Conservation (phyloP, 2,329 filamentous ascomycete genomes). For the Neonectria faginata region DNA sequence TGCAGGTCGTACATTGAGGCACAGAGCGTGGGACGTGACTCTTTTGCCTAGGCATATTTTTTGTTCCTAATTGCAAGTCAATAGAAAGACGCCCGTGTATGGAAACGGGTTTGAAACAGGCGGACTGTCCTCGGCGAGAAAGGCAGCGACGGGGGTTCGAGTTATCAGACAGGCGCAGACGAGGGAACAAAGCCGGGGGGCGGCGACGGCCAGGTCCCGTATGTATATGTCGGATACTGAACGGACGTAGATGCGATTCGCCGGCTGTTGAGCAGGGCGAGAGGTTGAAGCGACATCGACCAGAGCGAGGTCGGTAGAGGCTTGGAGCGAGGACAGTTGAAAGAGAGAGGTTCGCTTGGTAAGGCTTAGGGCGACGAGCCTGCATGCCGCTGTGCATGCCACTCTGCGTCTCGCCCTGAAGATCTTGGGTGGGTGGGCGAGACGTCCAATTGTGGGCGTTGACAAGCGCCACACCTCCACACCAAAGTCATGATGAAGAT, state of each 20-base stretch:
- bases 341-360: neutral
- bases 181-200: neutral
- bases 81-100: neutral
- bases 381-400: neutral
- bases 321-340: neutral
- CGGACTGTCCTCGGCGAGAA: neutral
- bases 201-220: neutral
- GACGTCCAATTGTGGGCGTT: neutral
- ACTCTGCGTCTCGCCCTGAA: constrained; percentile 3
- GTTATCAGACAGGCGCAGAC: neutral
- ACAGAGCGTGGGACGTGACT: neutral
- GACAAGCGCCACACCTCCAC: neutral
- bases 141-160: neutral
- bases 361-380: constrained; percentile 4
- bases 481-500: neutral
- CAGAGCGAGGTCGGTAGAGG: neutral
- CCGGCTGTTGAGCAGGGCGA: neutral
- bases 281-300: neutral
- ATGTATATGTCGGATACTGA: neutral
- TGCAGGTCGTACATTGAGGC: neutral
- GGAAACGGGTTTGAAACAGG: neutral
- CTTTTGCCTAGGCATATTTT: neutral
- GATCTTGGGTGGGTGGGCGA: neutral
- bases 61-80: neutral
- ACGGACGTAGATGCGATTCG: neutral